Conservation (phyloP, 108 stramenopile species). For the Cylindrotheca fusiformis region DNA sequence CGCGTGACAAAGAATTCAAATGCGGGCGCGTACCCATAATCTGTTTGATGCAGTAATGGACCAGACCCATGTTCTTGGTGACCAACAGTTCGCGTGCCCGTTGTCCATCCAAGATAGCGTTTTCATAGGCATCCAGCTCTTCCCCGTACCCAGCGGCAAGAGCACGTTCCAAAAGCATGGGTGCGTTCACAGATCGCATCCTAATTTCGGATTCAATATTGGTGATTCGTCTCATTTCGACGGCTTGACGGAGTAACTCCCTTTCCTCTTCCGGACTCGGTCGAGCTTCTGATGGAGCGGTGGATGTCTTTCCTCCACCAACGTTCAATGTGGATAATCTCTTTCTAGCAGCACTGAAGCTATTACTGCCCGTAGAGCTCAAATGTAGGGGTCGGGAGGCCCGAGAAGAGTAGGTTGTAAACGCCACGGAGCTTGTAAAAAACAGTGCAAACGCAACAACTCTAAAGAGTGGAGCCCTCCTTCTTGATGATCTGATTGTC, state of each 20-base stretch:
- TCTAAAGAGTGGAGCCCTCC: no score
- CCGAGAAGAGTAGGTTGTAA: no score
- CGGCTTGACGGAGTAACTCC: conserved; percentile 46
- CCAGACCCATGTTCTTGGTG: conserved; percentile 68
- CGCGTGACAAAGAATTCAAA: conserved; percentile 47
- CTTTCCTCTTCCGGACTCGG: conserved; percentile 38
- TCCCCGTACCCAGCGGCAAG: conserved; percentile 42
- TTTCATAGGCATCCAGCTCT: conserved; percentile 41
- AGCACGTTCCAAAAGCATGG: conserved; percentile 24
- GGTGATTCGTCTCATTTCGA: conserved; percentile 36
- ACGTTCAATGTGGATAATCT: no score
- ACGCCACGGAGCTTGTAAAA: no score
- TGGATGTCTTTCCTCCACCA: no score
- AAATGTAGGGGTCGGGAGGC: no score
- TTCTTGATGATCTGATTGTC: no score
- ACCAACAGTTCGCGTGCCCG: conserved; percentile 61
- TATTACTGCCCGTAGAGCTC: no score
- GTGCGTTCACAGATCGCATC: not conserved
- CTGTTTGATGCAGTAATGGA: conserved; percentile 60
- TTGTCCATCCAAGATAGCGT: conserved; percentile 37
- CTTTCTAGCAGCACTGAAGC: no score
- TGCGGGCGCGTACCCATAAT: conserved; percentile 20
- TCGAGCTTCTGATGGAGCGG: no score
- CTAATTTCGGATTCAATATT: conserved; percentile 34
- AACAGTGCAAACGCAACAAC: no score